These are phyloP conservation scores for Coniferiporia weirii DNA, from an alignment of 1,284 basidiomycete species.

Conservation along the genomic window DNA sequence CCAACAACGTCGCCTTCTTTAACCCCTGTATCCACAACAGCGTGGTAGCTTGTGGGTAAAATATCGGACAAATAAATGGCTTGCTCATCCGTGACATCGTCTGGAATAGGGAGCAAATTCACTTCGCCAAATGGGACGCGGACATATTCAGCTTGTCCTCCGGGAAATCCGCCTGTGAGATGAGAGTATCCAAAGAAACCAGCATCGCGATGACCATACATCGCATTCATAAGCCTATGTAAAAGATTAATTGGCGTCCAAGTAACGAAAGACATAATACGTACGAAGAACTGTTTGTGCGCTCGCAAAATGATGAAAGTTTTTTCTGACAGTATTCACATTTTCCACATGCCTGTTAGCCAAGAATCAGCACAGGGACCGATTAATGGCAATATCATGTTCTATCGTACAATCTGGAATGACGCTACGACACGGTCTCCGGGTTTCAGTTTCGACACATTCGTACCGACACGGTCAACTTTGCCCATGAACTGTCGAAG, in stretches of 20 bases:
- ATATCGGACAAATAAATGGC: conserved; percentile 67
- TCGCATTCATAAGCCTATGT: conserved; percentile 49
- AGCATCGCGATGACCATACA: conserved; percentile 67
- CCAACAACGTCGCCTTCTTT: conserved; percentile 61
- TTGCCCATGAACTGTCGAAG: conserved; percentile 57
- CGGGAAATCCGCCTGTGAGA: conserved; percentile 71
- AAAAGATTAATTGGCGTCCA: not conserved
- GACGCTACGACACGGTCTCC: conserved; percentile 72
- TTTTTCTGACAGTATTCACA: conserved; percentile 73
- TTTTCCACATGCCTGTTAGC: conserved; percentile 49
- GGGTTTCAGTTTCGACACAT: conserved; percentile 50
- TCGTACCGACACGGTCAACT: conserved; percentile 60
- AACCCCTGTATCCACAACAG: conserved; percentile 65
- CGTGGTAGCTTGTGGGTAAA: conserved; percentile 71
- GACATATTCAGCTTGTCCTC: conserved; percentile 64
- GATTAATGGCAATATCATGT: not conserved
- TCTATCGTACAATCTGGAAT: conserved; percentile 55
- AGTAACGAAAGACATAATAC: not conserved
- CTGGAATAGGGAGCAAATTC: conserved; percentile 67
- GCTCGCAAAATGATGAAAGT: conserved; percentile 66
- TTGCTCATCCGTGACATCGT: conserved; percentile 58
- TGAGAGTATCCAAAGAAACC: conserved; percentile 75
- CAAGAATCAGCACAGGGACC: not conserved
- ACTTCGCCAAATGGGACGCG: conserved; percentile 67
- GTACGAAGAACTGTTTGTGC: conserved; percentile 62